Evolutionary conservation across 2,329 filamentous ascomycete genomes (phyloP).

Genomic region (Cadophora sp.): DNA sequence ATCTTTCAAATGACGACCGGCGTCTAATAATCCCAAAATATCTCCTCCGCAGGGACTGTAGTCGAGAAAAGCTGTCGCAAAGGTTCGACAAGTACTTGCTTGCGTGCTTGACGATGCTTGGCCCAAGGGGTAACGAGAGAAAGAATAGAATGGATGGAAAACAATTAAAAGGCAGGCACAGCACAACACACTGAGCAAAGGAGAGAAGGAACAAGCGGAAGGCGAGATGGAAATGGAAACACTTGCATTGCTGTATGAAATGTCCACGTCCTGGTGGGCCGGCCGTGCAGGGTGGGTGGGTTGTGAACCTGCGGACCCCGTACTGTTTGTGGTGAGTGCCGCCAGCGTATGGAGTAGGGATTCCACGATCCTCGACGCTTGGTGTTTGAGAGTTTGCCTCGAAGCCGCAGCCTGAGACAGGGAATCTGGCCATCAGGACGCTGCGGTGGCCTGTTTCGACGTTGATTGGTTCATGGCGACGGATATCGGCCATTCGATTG

Average conservation of each 20-base stretch:
- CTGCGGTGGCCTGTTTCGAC: background rate
- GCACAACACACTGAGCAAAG: conserved; percentile 10
- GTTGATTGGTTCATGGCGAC: conserved; percentile 1
- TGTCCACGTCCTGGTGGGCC: conserved; percentile 13
- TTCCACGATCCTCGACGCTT: conserved; percentile 33
- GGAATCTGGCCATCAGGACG: conserved; percentile 15
- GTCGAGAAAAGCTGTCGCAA: conserved; percentile 29
- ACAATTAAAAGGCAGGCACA: conserved; percentile 29
- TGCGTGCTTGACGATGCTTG: conserved; percentile 6
- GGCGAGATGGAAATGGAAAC: conserved; percentile 37
- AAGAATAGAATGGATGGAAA: conserved; percentile 23
- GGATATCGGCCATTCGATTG: background rate
- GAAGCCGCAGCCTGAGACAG: conserved; percentile 33
- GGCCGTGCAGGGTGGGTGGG: conserved; percentile 26
- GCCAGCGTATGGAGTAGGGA: background rate
- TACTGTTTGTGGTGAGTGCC: background rate
- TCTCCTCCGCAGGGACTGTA: conserved; percentile 12
- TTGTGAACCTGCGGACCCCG: conserved; percentile 4
- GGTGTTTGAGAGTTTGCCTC: conserved; percentile 39
- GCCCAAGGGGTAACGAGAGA: conserved; percentile 25
- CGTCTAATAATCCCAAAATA: conserved; percentile 35
- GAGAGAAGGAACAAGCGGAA: conserved; percentile 23
- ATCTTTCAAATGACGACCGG: conserved; percentile 41
- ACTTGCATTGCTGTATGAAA: conserved; percentile 31
- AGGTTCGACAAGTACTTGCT: conserved; percentile 18